Evolutionary conservation across 805 yeast species (phyloP).

Genomic region (Tetrapisispora arboricola): DNA sequence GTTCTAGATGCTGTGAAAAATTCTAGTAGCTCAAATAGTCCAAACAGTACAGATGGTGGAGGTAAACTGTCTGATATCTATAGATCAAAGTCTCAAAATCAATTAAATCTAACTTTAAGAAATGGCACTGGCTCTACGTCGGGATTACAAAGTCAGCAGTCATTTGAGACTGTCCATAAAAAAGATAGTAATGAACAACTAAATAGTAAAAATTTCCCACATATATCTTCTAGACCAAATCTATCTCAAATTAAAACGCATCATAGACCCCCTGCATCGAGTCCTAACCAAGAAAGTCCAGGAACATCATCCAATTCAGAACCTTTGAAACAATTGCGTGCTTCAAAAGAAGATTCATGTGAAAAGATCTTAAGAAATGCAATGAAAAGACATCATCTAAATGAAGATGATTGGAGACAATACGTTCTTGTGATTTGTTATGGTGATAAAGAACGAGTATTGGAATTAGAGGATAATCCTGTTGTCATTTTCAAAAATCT

Average conservation of each 20-base stretch:
- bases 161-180: neutral
- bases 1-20: conserved; percentile 23
- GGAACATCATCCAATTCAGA: conserved; percentile 31
- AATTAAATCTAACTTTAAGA: neutral
- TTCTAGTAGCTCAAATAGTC: conserved; percentile 3
- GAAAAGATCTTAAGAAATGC: conserved; percentile 81
- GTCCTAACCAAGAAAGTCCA: neutral
- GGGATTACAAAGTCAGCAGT: neutral
- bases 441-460: conserved; percentile 79
- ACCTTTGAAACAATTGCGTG: conserved; percentile 73
- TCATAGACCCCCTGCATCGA: neutral
- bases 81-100: neutral
- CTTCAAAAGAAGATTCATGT: conserved; percentile 86
- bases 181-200: neutral
- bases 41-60: neutral
- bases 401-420: conserved; percentile 73
- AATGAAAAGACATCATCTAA: conserved; percentile 71
- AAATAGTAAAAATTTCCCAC: neutral
- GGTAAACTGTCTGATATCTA: neutral
- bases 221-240: neutral
- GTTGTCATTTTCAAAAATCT: conserved; percentile 75
- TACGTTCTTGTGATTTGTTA: conserved; percentile 84
- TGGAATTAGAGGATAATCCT: conserved; percentile 81
- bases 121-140: too few relatives aligned
- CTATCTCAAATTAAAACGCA: neutral